Base-by-base conservation (phyloP, 2,329 filamentous ascomycete genomes). In the Colletotrichum euphorbiae region DNA sequence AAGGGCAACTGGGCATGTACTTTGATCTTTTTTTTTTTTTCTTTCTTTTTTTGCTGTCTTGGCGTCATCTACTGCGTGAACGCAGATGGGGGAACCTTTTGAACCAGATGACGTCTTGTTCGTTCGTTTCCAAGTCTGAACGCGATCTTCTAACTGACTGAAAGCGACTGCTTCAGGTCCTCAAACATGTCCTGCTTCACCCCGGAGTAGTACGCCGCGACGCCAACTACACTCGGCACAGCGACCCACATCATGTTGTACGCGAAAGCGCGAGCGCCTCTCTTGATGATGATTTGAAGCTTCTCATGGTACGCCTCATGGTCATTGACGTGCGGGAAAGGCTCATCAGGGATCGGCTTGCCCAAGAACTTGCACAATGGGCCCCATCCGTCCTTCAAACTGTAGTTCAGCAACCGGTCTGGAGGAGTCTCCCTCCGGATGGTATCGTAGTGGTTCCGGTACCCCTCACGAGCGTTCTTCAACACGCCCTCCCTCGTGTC, bases 321-420 rank as follows among this genome's bases (percentile, higher is more conserved):
- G 9, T 62, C 50, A 58, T 73, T 70, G 2, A 65, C 48, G 21
- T 63, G 69, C 0, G 73, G 74, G 45, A 75, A 75, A 2, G 67
- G 50, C 28, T 33, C 63, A 6, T 71, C 67, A 2, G 78, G 79
- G 0, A 80, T 72, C 0, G 74, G 67, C 46, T 78, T 77, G 43
- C 76, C 77, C 0, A 80, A 71, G 62, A 80, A 80, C 43, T 73
- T 55, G 69, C 79, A 80, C 19, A 80, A 72, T 6, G 78, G 77
- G 17, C 71, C 77, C 79, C 77, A 80, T 51, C 77, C 76, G 28
- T 80, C 75, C 19, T 76, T 73, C 15, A 67, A 24, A 7, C 33
- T 56, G 56, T 69, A 71, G 31, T 69, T 62, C 19, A 71, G 21
- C 33, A 71, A 52, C 45, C 54, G 36, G 3, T 60, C 69, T 2